Evolutionary conservation across 2,329 filamentous ascomycete species (phyloP).

Genomic region (Ilyonectria robusta): DNA sequence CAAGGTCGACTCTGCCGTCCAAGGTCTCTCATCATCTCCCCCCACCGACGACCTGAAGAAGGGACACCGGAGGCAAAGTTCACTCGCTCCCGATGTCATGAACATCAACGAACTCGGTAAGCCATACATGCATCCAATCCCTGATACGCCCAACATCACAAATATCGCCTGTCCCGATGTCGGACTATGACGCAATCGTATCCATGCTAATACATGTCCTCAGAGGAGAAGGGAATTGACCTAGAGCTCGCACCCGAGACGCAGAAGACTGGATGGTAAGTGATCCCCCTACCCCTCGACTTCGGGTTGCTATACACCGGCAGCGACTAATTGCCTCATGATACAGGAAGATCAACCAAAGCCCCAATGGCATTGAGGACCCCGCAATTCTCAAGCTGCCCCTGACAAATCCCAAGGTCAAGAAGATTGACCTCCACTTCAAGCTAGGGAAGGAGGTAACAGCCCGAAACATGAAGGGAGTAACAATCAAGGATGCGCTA

Average conservation of each 20-base stretch:
- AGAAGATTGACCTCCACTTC: constrained; percentile 95
- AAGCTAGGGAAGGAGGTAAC: constrained; percentile 89
- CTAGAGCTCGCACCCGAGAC: constrained; percentile 85
- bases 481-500: constrained; percentile 96
- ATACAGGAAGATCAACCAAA: constrained; percentile 92
- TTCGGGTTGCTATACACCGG: neutral
- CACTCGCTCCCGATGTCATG: constrained; percentile 74
- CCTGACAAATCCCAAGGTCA: constrained; percentile 86
- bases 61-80: constrained; percentile 79
- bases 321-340: constrained; percentile 28
- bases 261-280: constrained; percentile 90
- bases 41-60: constrained; percentile 69
- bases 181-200: constrained; percentile 13
- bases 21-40: constrained; percentile 79
- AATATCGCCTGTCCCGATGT: constrained; percentile 28
- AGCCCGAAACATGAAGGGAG: constrained; percentile 91
- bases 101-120: constrained; percentile 91
- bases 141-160: neutral
- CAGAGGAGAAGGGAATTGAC: constrained; percentile 81
- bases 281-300: constrained; percentile 20
- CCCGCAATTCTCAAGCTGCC: constrained; percentile 85
- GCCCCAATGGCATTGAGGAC: constrained; percentile 83
- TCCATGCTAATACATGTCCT: constrained; percentile 34
- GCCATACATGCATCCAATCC: constrained; percentile 49
- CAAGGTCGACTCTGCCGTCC: constrained; percentile 94